These are phyloP conservation scores for Metschnikowia picachoensis DNA, from an alignment of 805 yeast species.

Conservation along the genomic window DNA sequence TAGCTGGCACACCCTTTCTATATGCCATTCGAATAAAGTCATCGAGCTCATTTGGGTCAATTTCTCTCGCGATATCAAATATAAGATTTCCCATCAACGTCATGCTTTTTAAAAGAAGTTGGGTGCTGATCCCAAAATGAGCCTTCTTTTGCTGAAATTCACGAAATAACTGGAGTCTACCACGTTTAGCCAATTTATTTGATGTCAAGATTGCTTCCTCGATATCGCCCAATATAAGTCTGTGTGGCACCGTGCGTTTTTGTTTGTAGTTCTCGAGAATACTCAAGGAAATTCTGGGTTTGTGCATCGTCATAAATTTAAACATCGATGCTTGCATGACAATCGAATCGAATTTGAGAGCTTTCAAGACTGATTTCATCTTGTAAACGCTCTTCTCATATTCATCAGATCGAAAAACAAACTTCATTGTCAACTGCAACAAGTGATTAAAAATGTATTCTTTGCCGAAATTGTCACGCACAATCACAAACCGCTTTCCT, in stretches of 20 bases:
- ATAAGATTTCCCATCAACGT: slow-evolving; percentile 13
- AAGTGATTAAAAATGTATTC: slow-evolving; percentile 20
- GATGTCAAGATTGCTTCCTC: slow-evolving; percentile 29
- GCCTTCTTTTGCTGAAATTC: slow-evolving; percentile 17
- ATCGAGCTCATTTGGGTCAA: slow-evolving; percentile 14
- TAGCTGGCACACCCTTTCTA: slow-evolving; percentile 8
- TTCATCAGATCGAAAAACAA: slow-evolving; percentile 12
- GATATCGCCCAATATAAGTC: slow-evolving; percentile 19
- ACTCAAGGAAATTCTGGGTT: slow-evolving; percentile 25
- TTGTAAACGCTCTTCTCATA: slow-evolving; percentile 16
- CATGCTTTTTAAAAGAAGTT: slow-evolving; percentile 9
- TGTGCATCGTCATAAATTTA: slow-evolving; percentile 24
- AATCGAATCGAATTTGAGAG: slow-evolving; percentile 14
- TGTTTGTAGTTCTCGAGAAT: slow-evolving; percentile 22
- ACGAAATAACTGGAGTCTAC: slow-evolving; percentile 19
- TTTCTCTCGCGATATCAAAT: slow-evolving; percentile 11
- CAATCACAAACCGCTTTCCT: slow-evolving; percentile 7
- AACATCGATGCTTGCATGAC: slow-evolving; percentile 19
- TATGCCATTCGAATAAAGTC: slow-evolving; percentile 9
- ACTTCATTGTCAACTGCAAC: slow-evolving; percentile 19
- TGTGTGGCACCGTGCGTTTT: slow-evolving; percentile 19
- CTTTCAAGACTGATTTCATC: slow-evolving; percentile 20
- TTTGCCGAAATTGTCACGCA: slow-evolving; percentile 13
- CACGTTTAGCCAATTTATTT: slow-evolving; percentile 12
- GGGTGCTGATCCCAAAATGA: slow-evolving; percentile 19